Conservation (phyloP, 176 grass and related monocot species). For the Triticum monococcum region DNA sequence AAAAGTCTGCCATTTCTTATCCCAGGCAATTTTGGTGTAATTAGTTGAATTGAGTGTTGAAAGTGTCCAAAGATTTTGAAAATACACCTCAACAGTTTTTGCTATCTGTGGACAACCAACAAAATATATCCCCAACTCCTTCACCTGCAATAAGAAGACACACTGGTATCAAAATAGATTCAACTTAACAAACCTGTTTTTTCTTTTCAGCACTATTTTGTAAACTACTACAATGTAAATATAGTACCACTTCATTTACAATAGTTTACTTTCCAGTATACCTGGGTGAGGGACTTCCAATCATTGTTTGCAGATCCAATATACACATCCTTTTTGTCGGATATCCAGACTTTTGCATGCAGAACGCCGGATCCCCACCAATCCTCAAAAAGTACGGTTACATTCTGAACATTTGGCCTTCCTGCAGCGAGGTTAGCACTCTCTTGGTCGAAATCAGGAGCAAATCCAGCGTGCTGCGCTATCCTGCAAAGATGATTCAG, state of each 20-base stretch:
- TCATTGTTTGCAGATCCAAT: constrained; percentile 95
- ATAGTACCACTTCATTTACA: background rate
- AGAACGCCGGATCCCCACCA: constrained; percentile 90
- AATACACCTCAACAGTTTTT: constrained; percentile 57
- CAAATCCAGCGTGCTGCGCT: constrained; percentile 79
- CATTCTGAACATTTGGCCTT: constrained; percentile 85
- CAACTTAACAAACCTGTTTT: background rate
- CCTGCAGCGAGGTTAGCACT: constrained; percentile 70
- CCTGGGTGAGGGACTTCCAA: constrained; percentile 99
- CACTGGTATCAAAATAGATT: background rate
- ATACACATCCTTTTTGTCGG: constrained; percentile 79
- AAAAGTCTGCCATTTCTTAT: constrained; percentile 73
- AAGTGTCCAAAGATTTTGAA: constrained; percentile 77
- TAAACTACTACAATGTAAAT: background rate
- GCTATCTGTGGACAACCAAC: constrained; percentile 68
- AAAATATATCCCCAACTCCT: constrained; percentile 89
- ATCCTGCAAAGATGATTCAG: constrained; percentile 55
- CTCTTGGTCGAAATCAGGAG: constrained; percentile 82
- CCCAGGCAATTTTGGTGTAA: constrained; percentile 67
- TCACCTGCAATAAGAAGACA: constrained; percentile 59
- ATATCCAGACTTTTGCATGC: constrained; percentile 97
- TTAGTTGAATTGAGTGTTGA: constrained; percentile 64
- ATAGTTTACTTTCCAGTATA: constrained; percentile 15
- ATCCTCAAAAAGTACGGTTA: constrained; percentile 72
- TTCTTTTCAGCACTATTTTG: background rate